Base-by-base conservation (phyloP, 2,329 filamentous ascomycete species). In the Colletotrichum sansevieriae region DNA sequence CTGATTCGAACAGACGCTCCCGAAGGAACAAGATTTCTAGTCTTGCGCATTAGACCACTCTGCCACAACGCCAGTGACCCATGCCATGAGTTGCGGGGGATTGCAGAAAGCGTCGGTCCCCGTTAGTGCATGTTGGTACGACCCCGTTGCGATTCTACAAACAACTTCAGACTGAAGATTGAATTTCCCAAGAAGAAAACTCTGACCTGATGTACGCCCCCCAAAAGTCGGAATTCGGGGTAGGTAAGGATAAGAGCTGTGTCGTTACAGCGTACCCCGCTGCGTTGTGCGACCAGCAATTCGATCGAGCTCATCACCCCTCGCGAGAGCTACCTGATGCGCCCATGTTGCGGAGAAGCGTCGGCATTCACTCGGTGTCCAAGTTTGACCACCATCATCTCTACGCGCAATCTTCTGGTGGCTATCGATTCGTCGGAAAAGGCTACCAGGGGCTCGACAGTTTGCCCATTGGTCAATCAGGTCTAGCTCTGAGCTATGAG, bases 21-120 rank as follows among this genome's bases (percentile, higher is more conserved):
- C 59, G 59, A 62, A 62, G 59, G 59, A 62, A 62, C 59, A 62
- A 62, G 59, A 62, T 62, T 62, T 62, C 59, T 62, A 62, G 59
- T 62, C 59, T 62, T 62, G 59, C 59, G 59, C 59, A 62, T 62
- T 62, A 62, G 59, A 62, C 59, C 59, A 62, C 59, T 62, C 59
- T 62, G 47, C 59, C 59, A 62, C 59, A 62, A 62, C 59, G 59
- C 59, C 59, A 35, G 9, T 29, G 2, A 2, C 8, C 8, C 29
- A 7, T 9, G 9, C 9, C 7, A 29, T 2, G 7, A 29, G 9
- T 8, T 8, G 29, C 29, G 29, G 29, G 29, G 29, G 7, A 4
- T 8, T 29, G 29, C 2, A 18, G 18, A 18, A 18, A 18, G 18
- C 18, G 18, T 18, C 18, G 18, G 18, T 18, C 18, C 18, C 18